Base-by-base conservation (phyloP, 345 rosid species). In the Arabidopsis arenosa region DNA sequence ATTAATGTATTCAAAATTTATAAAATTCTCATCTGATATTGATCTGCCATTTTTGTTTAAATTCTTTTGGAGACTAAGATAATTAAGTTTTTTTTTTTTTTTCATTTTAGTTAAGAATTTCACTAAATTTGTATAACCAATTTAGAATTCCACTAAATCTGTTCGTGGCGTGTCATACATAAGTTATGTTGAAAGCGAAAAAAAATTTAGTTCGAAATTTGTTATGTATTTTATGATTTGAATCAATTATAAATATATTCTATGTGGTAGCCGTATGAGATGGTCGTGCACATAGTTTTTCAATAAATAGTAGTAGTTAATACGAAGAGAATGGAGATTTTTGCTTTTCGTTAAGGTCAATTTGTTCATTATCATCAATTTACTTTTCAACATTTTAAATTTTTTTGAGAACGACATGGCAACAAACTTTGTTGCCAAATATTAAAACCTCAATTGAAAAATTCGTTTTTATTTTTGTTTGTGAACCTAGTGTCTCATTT, bases 261-360 rank as follows among this genome's bases (percentile, higher is more conserved):
- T 77, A 64, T 62, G 72, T 63, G 76, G 76, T 77, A 60, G 63
- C 55, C 62, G 72, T 71, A 49, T 71, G 72, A 47, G 76, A 64
- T 56, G 30, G 30, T 37, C 61, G 26, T 23, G 40, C 8, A 11
- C 63, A 9, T 28, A 51, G 43, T 14, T 17, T 49, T 40, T 15
- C 10, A 58, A 66, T 23, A 48, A 17, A 48, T 36, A 45, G 32
- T n/a, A n/a, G n/a, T 47, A 58, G 8, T 58, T 69, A 54, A 61
- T 68, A 70, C 37, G 52, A 64, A 76, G 60, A 49, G 21, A 54
- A 70, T 18, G 44, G 3, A 70, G 36, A 47, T 76, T 63, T 76
- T 63, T 70, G 80, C 30, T 63, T 63, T 64, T 64, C 48, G 72
- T 77, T 77, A 71, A 56, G 66, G 80, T 77, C 80, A 77, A 77